A percentile compares a stretch with the other conserved stretches of the same genome.
Conservation (phyloP, 2,329 filamentous ascomycete species). For the Sordariomycetes sp. region DNA sequence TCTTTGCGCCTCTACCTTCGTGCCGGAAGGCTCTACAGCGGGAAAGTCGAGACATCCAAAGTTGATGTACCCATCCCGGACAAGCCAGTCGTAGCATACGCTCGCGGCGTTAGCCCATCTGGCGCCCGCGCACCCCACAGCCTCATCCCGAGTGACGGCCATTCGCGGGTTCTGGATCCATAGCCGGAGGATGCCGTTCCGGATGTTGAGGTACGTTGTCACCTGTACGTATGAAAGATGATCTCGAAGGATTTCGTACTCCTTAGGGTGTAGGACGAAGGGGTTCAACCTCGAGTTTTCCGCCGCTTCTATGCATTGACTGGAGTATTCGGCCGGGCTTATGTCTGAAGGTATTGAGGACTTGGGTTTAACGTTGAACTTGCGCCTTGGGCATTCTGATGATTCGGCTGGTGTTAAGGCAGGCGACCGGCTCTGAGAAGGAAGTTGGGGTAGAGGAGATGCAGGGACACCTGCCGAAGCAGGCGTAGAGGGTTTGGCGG, state of each 20-base stretch:
- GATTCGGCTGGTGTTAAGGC: background rate
- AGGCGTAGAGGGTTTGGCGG: background rate
- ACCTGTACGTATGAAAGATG: slow-evolving; percentile 83
- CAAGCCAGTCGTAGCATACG: slow-evolving; percentile 85
- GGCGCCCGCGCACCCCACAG: slow-evolving; percentile 78
- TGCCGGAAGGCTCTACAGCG: slow-evolving; percentile 27
- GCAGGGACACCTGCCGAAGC: background rate
- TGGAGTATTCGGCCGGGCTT: slow-evolving; percentile 68
- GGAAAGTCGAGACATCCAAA: slow-evolving; percentile 81
- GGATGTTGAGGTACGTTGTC: slow-evolving; percentile 89
- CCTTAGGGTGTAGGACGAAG: slow-evolving; percentile 74
- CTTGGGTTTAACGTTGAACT: slow-evolving; percentile 56
- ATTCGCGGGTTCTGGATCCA: slow-evolving; percentile 84
- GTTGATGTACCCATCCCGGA: slow-evolving; percentile 89
- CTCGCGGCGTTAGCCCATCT: slow-evolving; percentile 85
- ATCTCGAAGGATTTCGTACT: slow-evolving; percentile 69
- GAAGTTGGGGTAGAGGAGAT: background rate
- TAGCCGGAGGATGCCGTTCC: slow-evolving; percentile 83
- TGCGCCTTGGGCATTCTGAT: background rate
- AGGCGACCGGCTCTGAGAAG: background rate
- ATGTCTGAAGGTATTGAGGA: slow-evolving; percentile 76
- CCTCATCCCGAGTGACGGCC: slow-evolving; percentile 72
- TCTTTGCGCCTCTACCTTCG: slow-evolving; percentile 25
- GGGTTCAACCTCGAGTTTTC: slow-evolving; percentile 84
- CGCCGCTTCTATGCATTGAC: slow-evolving; percentile 81